Evolutionary conservation across 1,284 basidiomycete species (phyloP).

Genomic region (Cryptococcus hybrid): DNA sequence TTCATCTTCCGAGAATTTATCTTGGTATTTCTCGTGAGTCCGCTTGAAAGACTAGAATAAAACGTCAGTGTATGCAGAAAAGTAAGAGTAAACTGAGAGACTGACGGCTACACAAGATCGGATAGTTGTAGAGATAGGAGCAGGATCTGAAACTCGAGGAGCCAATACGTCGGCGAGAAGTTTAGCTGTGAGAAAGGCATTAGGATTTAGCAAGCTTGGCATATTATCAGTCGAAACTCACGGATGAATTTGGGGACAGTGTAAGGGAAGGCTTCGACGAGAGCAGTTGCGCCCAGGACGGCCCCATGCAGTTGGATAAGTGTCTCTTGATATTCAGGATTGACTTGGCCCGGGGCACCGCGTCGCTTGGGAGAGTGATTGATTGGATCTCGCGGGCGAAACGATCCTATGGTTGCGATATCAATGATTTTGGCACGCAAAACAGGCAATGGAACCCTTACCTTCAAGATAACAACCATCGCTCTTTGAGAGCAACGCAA

Average conservation of each 20-base stretch:
- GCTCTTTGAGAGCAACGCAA: constrained; percentile 89
- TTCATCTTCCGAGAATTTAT: constrained; percentile 86
- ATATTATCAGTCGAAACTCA: constrained; percentile 60
- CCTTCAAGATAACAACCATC: constrained; percentile 82
- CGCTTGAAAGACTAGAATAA: constrained; percentile 47
- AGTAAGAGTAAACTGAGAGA: neutral
- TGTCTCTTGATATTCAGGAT: constrained; percentile 67
- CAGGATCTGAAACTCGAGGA: constrained; percentile 79
- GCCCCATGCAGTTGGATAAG: constrained; percentile 81
- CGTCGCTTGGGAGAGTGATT: constrained; percentile 65
- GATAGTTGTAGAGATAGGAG: constrained; percentile 88
- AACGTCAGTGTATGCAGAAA: constrained; percentile 59
- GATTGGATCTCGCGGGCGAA: constrained; percentile 67
- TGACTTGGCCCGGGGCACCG: constrained; percentile 54
- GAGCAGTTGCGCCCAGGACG: constrained; percentile 69
- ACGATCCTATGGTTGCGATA: constrained; percentile 59
- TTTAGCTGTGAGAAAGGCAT: constrained; percentile 17
- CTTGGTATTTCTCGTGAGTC: constrained; percentile 63
- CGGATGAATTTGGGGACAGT: constrained; percentile 68
- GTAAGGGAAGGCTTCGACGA: constrained; percentile 61
- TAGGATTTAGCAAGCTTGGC: neutral
- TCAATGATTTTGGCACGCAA: too few relatives aligned
- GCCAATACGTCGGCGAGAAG: constrained; percentile 45
- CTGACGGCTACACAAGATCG: constrained; percentile 70
- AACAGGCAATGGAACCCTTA: constrained; percentile 36